phyloP scores from a whole-genome alignment of 805 yeast species.

The Metahyphopichia silvanorum region DNA sequence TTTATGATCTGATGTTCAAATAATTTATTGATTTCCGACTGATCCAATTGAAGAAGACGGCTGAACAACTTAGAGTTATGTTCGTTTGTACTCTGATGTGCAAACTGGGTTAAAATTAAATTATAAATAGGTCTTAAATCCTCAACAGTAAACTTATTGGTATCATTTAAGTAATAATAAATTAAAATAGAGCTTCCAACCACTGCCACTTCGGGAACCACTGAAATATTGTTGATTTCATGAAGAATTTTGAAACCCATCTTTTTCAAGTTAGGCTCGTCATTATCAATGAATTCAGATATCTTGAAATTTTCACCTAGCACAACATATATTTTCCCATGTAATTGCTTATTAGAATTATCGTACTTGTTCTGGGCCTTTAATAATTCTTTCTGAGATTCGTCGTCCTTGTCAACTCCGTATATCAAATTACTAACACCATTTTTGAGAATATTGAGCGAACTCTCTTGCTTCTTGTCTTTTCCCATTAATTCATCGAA shows the following conservation, averaged over 20 bases:
- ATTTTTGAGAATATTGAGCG: constrained; percentile 32
- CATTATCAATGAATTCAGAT: constrained; percentile 21
- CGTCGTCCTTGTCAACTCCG: constrained; percentile 7
- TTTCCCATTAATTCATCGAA: constrained; percentile 54
- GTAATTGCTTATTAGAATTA: constrained; percentile 13
- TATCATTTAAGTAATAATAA: constrained; percentile 20
- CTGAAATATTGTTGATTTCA: constrained; percentile 49
- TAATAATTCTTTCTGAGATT: constrained; percentile 6
- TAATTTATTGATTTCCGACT: constrained; percentile 19
- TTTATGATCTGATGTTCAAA: constrained; percentile 22
- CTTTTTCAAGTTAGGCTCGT: constrained; percentile 36
- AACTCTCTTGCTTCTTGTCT: constrained; percentile 54
- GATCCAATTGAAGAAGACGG: constrained; percentile 13
- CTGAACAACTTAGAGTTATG: constrained; percentile 20
- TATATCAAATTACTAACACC: constrained; percentile 29
- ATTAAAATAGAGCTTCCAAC: constrained; percentile 46
- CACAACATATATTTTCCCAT: constrained; percentile 35
- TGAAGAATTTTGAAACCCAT: constrained; percentile 53
- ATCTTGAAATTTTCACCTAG: constrained; percentile 31
- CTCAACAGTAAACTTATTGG: constrained; percentile 13
- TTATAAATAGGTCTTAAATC: constrained; percentile 30
- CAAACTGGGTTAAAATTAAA: constrained; percentile 17
- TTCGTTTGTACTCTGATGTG: constrained; percentile 15
- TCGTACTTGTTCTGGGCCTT: constrained; percentile 6
- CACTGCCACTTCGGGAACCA: constrained; percentile 51